phyloP scores from a whole-genome alignment of 352 stramenopile species.

The Phytophthora cryptogea region DNA sequence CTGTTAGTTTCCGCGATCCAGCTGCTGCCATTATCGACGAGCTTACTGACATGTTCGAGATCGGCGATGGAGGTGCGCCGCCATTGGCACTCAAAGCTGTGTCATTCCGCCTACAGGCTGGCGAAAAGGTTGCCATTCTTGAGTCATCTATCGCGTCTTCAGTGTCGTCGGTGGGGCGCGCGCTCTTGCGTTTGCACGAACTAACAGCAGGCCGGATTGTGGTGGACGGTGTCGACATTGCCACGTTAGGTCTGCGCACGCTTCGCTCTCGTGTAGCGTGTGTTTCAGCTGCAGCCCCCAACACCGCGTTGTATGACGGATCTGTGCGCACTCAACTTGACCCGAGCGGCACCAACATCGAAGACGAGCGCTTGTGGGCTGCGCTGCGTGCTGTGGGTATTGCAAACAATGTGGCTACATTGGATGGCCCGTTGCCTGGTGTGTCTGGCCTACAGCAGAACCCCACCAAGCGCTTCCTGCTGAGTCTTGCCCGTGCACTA shows the following conservation, averaged over 20 bases:
- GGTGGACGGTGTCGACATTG: constrained; percentile 92
- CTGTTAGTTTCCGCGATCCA: constrained; percentile 91
- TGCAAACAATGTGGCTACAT: constrained; percentile 62
- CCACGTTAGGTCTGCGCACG: constrained; percentile 80
- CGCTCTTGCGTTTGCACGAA: constrained; percentile 94
- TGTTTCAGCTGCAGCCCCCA: constrained; percentile 94
- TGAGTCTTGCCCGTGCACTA: constrained; percentile 96
- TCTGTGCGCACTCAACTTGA: constrained; percentile 94
- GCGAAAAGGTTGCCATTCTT: constrained; percentile 92
- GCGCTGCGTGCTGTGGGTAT: constrained; percentile 57
- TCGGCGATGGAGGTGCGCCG: constrained; percentile 57
- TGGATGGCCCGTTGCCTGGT: constrained; percentile 64
- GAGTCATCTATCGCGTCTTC: constrained; percentile 85
- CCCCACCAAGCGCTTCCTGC: constrained; percentile 95
- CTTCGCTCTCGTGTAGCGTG: constrained; percentile 91
- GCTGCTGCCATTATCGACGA: constrained; percentile 33
- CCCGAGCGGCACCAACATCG: constrained; percentile 67
- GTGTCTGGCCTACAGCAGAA: constrained; percentile 86
- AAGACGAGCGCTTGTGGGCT: constrained; percentile 41
- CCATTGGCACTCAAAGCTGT: constrained; percentile 49
- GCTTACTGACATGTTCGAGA: constrained; percentile 32
- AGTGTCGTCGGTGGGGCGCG: constrained; percentile 85
- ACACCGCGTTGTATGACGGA: constrained; percentile 87
- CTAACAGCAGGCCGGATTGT: constrained; percentile 87
- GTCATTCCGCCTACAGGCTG: constrained; percentile 78